phyloP scores from a whole-genome alignment of 352 stramenopile genomes.

The Stephanocyclus meneghinianus region DNA sequence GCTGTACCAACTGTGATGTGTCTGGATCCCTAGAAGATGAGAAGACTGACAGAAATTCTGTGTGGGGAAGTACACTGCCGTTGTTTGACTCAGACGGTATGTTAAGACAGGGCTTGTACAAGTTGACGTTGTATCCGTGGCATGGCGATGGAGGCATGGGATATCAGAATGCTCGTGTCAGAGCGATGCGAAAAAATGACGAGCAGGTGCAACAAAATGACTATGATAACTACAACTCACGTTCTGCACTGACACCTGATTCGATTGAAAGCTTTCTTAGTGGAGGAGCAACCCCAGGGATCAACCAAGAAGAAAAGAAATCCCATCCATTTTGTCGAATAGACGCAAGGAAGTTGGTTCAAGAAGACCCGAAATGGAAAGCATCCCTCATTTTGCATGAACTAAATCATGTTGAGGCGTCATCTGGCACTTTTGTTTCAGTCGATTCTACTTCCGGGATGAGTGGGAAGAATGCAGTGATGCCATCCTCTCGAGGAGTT shows the following conservation, averaged over 20 bases:
- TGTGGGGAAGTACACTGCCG: conserved; percentile 58
- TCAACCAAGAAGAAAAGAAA: neutral
- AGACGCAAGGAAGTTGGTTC: conserved; percentile 34
- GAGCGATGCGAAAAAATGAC: neutral
- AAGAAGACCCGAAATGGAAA: conserved; percentile 71
- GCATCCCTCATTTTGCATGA: conserved; percentile 70
- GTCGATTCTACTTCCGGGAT: neutral
- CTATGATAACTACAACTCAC: neutral
- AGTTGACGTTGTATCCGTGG: conserved; percentile 50
- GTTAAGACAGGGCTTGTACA: conserved; percentile 58
- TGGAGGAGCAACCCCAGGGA: conserved; percentile 46
- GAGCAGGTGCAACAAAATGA: neutral
- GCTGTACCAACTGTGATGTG: neutral
- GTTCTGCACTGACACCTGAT: neutral
- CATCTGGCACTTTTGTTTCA: conserved; percentile 3
- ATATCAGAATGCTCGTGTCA: conserved; percentile 16
- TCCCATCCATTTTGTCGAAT: conserved; percentile 27
- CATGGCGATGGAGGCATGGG: conserved; percentile 42
- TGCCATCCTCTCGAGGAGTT: neutral
- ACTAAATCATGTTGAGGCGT: conserved; percentile 56
- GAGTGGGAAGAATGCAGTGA: neutral
- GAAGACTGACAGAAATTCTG: neutral
- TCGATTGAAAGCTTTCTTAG: conserved; percentile 42
- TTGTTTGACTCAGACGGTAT: conserved; percentile 69
- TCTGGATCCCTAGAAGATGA: too few relatives aligned